These are phyloP conservation scores for Colletotrichum eleusines DNA, from an alignment of 2,329 filamentous ascomycete genomes.

Conservation along the genomic window DNA sequence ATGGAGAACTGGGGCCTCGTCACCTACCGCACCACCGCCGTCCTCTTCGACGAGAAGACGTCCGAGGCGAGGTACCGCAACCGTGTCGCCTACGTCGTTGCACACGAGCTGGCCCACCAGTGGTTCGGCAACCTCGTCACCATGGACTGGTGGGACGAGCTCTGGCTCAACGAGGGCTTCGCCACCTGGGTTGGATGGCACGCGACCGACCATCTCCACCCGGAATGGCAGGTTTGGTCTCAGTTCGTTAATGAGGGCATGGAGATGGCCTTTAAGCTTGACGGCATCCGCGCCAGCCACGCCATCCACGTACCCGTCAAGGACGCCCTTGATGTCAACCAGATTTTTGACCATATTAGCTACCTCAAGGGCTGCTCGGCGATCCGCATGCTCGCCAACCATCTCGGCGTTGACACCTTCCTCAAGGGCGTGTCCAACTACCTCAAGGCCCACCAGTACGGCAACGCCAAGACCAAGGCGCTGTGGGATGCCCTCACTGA, in stretches of 20 bases:
- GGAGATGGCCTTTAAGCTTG: constrained; percentile 90
- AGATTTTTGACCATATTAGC: constrained; percentile 97
- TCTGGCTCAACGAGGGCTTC: constrained; percentile 96
- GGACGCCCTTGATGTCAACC: constrained; percentile 91
- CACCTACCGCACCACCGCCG: constrained; percentile 93
- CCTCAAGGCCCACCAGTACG: constrained; percentile 87
- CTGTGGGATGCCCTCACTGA: constrained; percentile 91
- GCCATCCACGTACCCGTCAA: constrained; percentile 95
- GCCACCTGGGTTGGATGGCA: constrained; percentile 99
- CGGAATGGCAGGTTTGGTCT: constrained; percentile 97
- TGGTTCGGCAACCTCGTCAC: constrained; percentile 97
- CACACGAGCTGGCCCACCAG: constrained; percentile 96
- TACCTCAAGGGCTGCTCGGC: constrained; percentile 97
- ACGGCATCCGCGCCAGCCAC: constrained; percentile 91
- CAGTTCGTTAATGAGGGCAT: constrained; percentile 97
- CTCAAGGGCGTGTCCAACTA: constrained; percentile 91
- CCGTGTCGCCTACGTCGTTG: constrained; percentile 94
- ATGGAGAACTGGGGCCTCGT: constrained; percentile 99
- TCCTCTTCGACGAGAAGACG: constrained; percentile 94
- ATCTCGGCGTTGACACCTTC: constrained; percentile 90
- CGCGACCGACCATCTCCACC: constrained; percentile 90
- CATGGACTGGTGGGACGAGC: constrained; percentile 96
- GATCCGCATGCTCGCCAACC: constrained; percentile 94
- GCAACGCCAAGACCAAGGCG: constrained; percentile 90
- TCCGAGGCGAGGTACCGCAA: constrained; percentile 94